Percentiles rank a stretch among this genome's conserved stretches.
Conservation (phyloP, 2,329 filamentous ascomycete genomes). For the Chrysoporthe deuterocubensis region DNA sequence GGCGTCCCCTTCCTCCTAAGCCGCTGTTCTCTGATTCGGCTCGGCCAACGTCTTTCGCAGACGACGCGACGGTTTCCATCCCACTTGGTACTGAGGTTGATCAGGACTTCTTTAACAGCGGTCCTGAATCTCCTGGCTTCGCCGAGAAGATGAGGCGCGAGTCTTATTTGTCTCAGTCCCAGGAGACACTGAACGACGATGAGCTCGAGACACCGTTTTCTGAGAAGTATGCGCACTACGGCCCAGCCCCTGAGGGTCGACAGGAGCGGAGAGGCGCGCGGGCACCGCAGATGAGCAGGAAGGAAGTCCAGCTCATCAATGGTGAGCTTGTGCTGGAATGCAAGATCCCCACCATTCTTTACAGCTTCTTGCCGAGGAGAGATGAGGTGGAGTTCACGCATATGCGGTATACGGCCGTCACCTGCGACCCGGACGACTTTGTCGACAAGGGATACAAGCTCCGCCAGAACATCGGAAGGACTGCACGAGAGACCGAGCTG, state of each 20-base stretch:
- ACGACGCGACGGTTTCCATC: conserved; percentile 74
- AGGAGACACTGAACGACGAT: conserved; percentile 57
- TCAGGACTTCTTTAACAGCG: conserved; percentile 71
- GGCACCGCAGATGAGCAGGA: conserved; percentile 84
- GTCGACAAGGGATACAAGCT: conserved; percentile 87
- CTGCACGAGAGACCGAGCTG: conserved; percentile 86
- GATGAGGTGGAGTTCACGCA: conserved; percentile 97
- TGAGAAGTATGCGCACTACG: conserved; percentile 79
- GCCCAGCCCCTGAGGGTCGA: conserved; percentile 81
- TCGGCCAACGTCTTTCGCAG: conserved; percentile 56
- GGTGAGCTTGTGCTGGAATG: conserved; percentile 97
- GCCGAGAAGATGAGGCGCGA: conserved; percentile 59
- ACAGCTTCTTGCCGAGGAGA: conserved; percentile 91
- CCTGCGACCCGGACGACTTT: conserved; percentile 95
- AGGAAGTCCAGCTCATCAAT: conserved; percentile 95
- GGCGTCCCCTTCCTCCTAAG: conserved; percentile 84
- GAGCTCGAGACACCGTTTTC: conserved; percentile 34
- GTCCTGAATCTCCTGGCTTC: conserved; percentile 54
- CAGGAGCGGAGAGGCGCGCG: conserved; percentile 88
- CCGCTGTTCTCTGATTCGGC: conserved; percentile 74
- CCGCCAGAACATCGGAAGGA: conserved; percentile 85
- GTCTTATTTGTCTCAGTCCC: conserved; percentile 60
- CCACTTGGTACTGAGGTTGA: conserved; percentile 64
- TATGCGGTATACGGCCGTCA: conserved; percentile 99
- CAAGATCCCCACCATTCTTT: conserved; percentile 97